Conservation (phyloP, 306 rosid genomes). For the Rosa multiflora region DNA sequence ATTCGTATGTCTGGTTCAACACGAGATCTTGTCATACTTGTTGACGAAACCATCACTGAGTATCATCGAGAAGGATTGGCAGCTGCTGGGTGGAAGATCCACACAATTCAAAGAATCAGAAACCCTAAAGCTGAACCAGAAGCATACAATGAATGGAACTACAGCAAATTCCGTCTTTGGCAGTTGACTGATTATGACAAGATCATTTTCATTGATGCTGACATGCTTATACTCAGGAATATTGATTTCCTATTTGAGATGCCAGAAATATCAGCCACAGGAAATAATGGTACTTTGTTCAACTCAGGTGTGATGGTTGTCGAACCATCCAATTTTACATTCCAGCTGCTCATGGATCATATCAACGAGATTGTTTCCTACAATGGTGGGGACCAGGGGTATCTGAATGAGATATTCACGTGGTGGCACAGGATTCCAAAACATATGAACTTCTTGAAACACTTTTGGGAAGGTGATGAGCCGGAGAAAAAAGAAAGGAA, state of each 20-base stretch:
- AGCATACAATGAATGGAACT: conserved; percentile 93
- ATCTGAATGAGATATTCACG: conserved; percentile 78
- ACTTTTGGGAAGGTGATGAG: conserved; percentile 86
- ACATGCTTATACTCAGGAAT: conserved; percentile 73
- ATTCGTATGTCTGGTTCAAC: conserved; percentile 89
- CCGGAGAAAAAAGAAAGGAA: conserved; percentile 58
- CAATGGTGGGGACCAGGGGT: conserved; percentile 92
- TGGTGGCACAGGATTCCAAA: conserved; percentile 93
- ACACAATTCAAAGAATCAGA: conserved; percentile 74
- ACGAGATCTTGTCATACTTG: conserved; percentile 80
- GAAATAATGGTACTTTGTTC: conserved; percentile 79
- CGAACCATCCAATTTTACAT: conserved; percentile 83
- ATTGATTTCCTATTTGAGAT: conserved; percentile 82
- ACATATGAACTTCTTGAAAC: conserved; percentile 92
- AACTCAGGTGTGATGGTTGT: conserved; percentile 87
- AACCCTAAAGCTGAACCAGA: conserved; percentile 86
- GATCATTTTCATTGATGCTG: conserved; percentile 86
- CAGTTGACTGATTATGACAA: conserved; percentile 86
- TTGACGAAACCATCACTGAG: conserved; percentile 70
- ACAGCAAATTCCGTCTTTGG: conserved; percentile 92
- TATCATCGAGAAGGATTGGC: conserved; percentile 75
- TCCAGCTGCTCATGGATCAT: conserved; percentile 78
- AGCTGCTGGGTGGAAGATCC: conserved; percentile 90
- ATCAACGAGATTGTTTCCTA: conserved; percentile 77
- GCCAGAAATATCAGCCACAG: conserved; percentile 82